Conservation (phyloP, 805 yeast genomes). For the Teunomyces tritomae region DNA sequence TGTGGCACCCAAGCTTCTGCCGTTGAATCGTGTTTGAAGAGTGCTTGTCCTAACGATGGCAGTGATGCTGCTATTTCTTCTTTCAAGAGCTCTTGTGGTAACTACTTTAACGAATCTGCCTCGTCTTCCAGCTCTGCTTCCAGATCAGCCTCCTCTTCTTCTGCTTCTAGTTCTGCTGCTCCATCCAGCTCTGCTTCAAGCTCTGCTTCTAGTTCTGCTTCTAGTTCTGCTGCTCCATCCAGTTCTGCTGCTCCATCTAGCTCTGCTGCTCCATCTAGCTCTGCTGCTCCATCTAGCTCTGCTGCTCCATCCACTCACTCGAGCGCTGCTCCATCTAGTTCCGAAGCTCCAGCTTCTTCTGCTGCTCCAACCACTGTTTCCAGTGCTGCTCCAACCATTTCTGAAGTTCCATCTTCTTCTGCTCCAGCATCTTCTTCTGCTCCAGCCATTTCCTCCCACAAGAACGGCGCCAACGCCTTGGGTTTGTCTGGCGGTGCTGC, state of each 20-base stretch:
- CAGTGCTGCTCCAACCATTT: neutral
- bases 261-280: constrained; percentile 5
- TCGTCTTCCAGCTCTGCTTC: constrained; percentile 12
- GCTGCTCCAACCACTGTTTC: neutral
- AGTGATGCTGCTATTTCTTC: constrained; percentile 57
- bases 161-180: constrained; percentile 6
- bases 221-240: constrained; percentile 7
- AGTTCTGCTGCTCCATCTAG: constrained; percentile 7
- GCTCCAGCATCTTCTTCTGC: constrained; percentile 1
- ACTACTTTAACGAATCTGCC: constrained; percentile 27
- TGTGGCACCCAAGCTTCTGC: constrained; percentile 56
- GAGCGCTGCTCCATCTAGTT: neutral
- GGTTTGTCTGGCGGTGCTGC: constrained; percentile 25
- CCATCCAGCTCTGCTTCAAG: neutral
- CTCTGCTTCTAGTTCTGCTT: constrained; percentile 8
- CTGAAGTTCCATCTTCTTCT: constrained; percentile 1
- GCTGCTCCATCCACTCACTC: constrained; percentile 7
- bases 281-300: constrained; percentile 5
- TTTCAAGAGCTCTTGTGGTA: constrained; percentile 53
- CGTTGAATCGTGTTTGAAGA: constrained; percentile 60
- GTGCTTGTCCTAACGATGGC: constrained; percentile 65
- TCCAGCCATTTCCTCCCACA: constrained; percentile 8
- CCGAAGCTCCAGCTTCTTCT: constrained; percentile 2
- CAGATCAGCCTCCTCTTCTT: constrained; percentile 3
- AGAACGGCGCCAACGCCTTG: constrained; percentile 16